Evolutionary conservation across 2,329 filamentous ascomycete genomes (phyloP).

Genomic region (Grosmannia serpens): DNA sequence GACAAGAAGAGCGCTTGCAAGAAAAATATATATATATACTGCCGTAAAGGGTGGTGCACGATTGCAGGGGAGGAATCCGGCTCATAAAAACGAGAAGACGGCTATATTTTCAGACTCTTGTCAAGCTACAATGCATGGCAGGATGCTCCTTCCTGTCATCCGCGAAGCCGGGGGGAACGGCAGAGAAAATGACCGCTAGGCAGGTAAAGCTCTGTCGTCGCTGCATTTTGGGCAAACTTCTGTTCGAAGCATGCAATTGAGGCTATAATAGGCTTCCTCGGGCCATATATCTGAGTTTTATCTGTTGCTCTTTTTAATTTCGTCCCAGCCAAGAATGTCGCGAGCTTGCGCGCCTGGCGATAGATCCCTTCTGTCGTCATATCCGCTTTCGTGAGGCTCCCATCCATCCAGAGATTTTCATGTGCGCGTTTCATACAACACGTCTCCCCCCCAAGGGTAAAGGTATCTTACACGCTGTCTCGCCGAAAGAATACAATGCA

Average conservation of each 20-base stretch:
- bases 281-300: neutral
- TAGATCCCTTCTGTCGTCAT: neutral
- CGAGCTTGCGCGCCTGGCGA: no score
- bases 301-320: neutral
- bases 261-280: neutral
- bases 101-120: neutral
- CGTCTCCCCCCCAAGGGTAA: neutral
- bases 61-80: neutral
- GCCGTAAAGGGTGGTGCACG: neutral
- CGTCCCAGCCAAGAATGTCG: no score
- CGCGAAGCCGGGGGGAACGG: neutral
- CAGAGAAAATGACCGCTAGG: neutral
- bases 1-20: neutral
- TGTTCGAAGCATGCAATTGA: no score
- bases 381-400: neutral
- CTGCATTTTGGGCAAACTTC: neutral
- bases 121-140: neutral
- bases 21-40: neutral
- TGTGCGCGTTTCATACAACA: neutral
- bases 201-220: neutral
- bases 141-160: neutral
- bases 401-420: neutral
- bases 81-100: neutral
- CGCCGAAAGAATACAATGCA: neutral
- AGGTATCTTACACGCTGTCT: neutral